phyloP scores from a whole-genome alignment of 1,284 basidiomycete species.

The Anthracocystis setariae region DNA sequence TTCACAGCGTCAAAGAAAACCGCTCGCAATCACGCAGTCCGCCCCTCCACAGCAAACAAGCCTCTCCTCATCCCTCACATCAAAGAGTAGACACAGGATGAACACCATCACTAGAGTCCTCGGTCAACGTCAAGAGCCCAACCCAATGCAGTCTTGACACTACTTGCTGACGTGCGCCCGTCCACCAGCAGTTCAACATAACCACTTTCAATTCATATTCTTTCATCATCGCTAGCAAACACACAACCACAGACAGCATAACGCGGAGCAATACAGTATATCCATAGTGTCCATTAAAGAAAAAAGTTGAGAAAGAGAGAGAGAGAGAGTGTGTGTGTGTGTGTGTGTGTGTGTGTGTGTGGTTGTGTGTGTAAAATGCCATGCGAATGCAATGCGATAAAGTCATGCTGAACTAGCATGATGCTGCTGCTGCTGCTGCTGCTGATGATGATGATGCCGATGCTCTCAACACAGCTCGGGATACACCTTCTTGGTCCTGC shows the following conservation, averaged over 20 bases:
- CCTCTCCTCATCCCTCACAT: conserved; percentile 23
- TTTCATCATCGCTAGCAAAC: neutral
- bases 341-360: no score
- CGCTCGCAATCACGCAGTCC: neutral
- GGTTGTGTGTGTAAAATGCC: no score
- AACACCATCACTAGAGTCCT: conserved; percentile 37
- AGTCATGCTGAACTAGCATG: no score
- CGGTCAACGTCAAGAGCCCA: conserved; percentile 16
- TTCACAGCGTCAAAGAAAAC: neutral
- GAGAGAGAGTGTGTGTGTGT: neutral
- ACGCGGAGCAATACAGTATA: no score
- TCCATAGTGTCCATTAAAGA: conserved; percentile 8
- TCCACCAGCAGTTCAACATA: neutral
- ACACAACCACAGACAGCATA: no score
- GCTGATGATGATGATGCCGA: no score
- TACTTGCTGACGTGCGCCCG: no score
- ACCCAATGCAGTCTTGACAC: neutral
- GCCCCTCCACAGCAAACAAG: neutral
- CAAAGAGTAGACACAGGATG: conserved; percentile 30
- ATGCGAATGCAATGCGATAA: no score
- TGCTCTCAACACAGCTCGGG: conserved; percentile 61
- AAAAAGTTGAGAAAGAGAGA: neutral
- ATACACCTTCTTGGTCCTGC: conserved; percentile 60
- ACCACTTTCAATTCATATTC: neutral
- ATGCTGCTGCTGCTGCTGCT: no score